phyloP scores from a whole-genome alignment of 495 filamentous ascomycete species.

The Trypethelium eluteriae region DNA sequence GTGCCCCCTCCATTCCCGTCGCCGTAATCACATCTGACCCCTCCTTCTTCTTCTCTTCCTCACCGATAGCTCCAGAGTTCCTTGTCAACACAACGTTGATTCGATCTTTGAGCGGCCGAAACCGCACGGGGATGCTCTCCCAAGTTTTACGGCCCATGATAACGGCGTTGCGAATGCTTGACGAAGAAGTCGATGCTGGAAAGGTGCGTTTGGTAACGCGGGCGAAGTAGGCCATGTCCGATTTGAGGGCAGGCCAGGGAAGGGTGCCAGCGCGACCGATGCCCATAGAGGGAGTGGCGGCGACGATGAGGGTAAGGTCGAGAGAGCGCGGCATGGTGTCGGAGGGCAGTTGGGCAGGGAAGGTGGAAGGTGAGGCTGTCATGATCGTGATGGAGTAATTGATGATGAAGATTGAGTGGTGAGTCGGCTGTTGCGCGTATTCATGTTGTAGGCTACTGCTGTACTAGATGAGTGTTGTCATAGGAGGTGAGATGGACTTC shows the following conservation, averaged over 20 bases:
- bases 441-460: too few species aligned
- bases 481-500: background rate
- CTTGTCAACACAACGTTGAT: conserved; percentile 68
- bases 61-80: conserved; percentile 35
- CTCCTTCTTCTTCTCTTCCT: conserved; percentile 28
- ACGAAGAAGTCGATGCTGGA: conserved; percentile 15
- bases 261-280: conserved; percentile 75
- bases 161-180: conserved; percentile 52
- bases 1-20: background rate
- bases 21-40: conserved; percentile 20
- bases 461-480: background rate
- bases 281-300: conserved; percentile 68
- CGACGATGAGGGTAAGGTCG: conserved; percentile 64
- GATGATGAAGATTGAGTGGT: background rate
- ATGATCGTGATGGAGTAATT: background rate
- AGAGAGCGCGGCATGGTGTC: conserved; percentile 29
- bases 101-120: conserved; percentile 71
- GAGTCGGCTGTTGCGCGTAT: background rate
- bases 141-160: conserved; percentile 98
- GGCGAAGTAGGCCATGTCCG: conserved; percentile 91
- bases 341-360: conserved; percentile 3
- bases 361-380: background rate
- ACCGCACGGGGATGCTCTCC: conserved; percentile 67
- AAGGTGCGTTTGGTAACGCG: conserved; percentile 68
- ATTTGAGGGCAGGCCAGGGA: conserved; percentile 79